Evolutionary conservation across 148 eudicot genomes (phyloP).

Genomic region (Fagopyrum homotropicum): DNA sequence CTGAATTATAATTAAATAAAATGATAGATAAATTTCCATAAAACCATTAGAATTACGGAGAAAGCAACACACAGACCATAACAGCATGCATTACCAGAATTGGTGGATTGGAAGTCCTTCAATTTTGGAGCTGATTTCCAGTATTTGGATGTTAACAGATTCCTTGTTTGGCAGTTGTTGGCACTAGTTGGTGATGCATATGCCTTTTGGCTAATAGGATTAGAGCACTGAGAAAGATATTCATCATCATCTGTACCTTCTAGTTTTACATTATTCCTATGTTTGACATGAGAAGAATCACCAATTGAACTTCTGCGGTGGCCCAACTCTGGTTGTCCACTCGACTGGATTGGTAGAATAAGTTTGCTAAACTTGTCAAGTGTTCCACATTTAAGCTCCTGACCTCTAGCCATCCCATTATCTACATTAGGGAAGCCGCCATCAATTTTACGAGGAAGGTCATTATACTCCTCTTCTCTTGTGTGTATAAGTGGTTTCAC

Average conservation of each 20-base stretch:
- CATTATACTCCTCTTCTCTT: constrained; percentile 23
- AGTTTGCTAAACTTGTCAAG: constrained; percentile 35
- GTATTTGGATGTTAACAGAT: constrained; percentile 58
- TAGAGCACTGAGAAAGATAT: constrained; percentile 51
- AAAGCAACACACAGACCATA: constrained; percentile 11
- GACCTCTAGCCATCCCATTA: constrained; percentile 27
- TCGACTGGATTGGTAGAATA: constrained; percentile 34
- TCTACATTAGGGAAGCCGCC: constrained; percentile 36
- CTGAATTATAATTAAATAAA: constrained; percentile 15
- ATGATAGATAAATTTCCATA: background rate
- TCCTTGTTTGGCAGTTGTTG: constrained; percentile 53
- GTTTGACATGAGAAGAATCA: constrained; percentile 1
- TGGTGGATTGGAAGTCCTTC: constrained; percentile 52
- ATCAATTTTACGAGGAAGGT: constrained; percentile 24
- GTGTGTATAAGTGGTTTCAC: constrained; percentile 30
- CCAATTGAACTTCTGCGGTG: background rate
- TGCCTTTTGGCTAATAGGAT: constrained; percentile 47
- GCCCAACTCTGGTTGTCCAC: constrained; percentile 40
- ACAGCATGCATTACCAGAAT: constrained; percentile 40
- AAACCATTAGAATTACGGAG: background rate
- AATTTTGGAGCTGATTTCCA: constrained; percentile 71
- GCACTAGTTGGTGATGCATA: constrained; percentile 36
- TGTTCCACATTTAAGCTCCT: constrained; percentile 29
- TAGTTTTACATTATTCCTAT: constrained; percentile 16
- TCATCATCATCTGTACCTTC: constrained; percentile 81